Evolutionary conservation across 306 rosid species (phyloP).

Genomic region (Prunus davidiana): DNA sequence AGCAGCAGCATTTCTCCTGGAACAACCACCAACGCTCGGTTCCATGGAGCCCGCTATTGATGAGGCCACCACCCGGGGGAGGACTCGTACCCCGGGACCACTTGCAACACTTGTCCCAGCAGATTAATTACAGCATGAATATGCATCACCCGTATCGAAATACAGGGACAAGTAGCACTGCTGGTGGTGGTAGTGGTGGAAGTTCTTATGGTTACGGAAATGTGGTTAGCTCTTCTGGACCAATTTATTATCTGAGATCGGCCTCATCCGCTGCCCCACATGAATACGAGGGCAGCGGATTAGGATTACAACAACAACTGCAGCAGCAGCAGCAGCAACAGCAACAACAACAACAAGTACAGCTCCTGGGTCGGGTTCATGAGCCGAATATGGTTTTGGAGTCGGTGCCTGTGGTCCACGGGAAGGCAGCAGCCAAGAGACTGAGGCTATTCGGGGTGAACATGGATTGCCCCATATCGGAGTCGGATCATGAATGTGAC

Average conservation of each 20-base stretch:
- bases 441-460: constrained; percentile 52
- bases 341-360: not conserved
- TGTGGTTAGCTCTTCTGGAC: constrained; percentile 11
- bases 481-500: constrained; percentile 29
- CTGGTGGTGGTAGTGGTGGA: not conserved
- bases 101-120: constrained; percentile 8
- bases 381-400: constrained; percentile 27
- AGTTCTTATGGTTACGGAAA: constrained; percentile 22
- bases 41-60: constrained; percentile 40
- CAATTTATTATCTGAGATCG: constrained; percentile 27
- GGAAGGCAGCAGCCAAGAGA: constrained; percentile 35
- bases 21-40: constrained; percentile 12
- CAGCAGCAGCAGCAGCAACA: not conserved
- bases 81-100: constrained; percentile 16
- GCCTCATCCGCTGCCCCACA: not conserved
- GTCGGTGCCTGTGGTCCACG: constrained; percentile 44
- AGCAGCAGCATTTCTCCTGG: constrained; percentile 18
- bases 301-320: not conserved
- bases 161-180: not conserved
- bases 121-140: constrained; percentile 13
- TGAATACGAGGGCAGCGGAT: constrained; percentile 7
- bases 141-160: constrained; percentile 13
- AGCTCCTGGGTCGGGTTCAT: not conserved
- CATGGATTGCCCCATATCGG: constrained; percentile 43
- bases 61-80: constrained; percentile 26